Evolutionary conservation across 768 basidiomycete genomes (phyloP).

Genomic region (Thelephora ganbajun): DNA sequence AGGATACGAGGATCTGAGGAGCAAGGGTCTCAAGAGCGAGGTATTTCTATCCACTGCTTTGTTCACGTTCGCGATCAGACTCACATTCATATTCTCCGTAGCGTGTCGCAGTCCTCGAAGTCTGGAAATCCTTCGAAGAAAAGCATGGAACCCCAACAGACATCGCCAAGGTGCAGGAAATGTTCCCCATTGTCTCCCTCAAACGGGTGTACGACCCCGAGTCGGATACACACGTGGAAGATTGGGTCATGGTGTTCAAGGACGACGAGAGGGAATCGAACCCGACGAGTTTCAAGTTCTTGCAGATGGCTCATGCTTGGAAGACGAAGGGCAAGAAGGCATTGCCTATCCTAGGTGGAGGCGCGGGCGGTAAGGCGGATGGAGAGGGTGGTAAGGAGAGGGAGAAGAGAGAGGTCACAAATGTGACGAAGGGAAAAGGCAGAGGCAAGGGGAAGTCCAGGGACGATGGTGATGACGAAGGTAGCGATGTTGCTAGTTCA

Average conservation of each 20-base stretch:
- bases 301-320: constrained; percentile 94
- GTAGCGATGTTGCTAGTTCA: constrained; percentile 44
- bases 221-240: constrained; percentile 80
- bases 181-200: constrained; percentile 90
- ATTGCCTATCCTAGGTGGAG: constrained; percentile 15
- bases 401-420: constrained; percentile 11
- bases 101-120: constrained; percentile 86
- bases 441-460: constrained; percentile 1
- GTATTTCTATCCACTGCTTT: constrained; percentile 26
- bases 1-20: constrained; percentile 79
- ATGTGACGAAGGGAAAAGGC: background rate
- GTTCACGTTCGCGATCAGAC: background rate
- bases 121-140: constrained; percentile 93
- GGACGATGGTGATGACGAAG: constrained; percentile 21
- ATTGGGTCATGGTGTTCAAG: constrained; percentile 91
- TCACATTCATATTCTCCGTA: constrained; percentile 16
- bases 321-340: constrained; percentile 37
- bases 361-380: constrained; percentile 14
- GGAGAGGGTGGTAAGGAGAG: constrained; percentile 12
- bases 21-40: constrained; percentile 74
- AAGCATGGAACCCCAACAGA: constrained; percentile 60
- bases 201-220: constrained; percentile 72
- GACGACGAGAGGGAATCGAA: constrained; percentile 94
- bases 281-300: constrained; percentile 87
- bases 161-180: constrained; percentile 69